A percentile compares a stretch with the other conserved stretches of the same genome.
These are phyloP conservation scores for Solanum lignicaule DNA, from an alignment of 257 asterid genomes.

Conservation along the genomic window DNA sequence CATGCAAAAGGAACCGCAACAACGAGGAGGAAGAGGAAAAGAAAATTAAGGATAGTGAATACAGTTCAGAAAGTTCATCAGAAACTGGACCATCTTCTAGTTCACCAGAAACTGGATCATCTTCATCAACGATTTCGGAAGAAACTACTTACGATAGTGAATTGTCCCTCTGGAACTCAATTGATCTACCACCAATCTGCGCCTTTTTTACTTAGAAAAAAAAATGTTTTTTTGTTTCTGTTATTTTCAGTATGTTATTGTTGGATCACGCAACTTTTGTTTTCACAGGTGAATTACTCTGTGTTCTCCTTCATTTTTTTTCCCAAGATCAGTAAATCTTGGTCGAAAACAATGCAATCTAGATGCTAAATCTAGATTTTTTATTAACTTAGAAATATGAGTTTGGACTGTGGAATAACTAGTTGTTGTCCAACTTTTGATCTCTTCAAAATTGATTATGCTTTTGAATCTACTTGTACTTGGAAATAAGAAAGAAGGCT, in stretches of 20 bases:
- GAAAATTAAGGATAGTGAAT: not conserved
- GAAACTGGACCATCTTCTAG: not conserved
- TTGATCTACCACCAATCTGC: conserved; percentile 37
- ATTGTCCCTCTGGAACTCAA: conserved; percentile 31
- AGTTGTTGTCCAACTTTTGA: not conserved
- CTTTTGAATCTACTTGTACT: not conserved
- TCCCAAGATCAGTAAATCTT: not conserved
- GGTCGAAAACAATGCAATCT: not conserved
- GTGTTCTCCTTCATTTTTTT: not conserved
- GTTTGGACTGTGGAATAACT: not conserved
- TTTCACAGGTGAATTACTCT: not conserved
- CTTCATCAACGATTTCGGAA: not conserved
- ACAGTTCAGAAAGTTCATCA: not conserved
- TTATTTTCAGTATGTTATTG: not conserved
- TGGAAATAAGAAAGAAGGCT: not conserved
- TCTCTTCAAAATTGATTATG: not conserved
- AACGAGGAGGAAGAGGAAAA: conserved; percentile 13
- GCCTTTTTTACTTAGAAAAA: conserved; percentile 10
- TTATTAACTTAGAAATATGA: not conserved
- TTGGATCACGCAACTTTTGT: not conserved
- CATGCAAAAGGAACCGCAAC: conserved; percentile 20
- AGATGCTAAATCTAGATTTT: not conserved
- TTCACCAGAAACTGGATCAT: not conserved
- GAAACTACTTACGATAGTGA: conserved; percentile 12
- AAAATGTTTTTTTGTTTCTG: not conserved